Percentiles rank a stretch among this genome's conserved stretches.
Conservation (phyloP, 192 early-diverging fungal genomes). For the Glomus cerebriforme region DNA sequence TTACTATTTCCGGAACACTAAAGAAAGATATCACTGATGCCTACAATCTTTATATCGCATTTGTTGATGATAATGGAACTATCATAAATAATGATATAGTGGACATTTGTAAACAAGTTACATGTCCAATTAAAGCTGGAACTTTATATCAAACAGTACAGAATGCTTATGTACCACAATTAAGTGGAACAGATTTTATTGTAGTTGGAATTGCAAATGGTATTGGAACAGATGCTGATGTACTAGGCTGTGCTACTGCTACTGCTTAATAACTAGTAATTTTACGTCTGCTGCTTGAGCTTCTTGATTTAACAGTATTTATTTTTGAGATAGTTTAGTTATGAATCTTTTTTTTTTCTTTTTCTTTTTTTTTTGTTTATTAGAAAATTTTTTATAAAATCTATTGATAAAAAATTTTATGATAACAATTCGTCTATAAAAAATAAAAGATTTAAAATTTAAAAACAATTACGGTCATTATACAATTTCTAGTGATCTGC, state of each 20-base stretch:
- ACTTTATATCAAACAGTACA: background rate
- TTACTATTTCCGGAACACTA: conserved; percentile 24
- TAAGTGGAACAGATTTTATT: background rate
- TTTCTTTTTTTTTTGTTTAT: too few species aligned
- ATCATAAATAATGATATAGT: background rate
- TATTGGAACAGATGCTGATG: background rate
- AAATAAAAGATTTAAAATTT: too few species aligned
- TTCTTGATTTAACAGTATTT: too few species aligned
- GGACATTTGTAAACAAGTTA: conserved; percentile 5
- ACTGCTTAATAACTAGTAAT: too few species aligned
- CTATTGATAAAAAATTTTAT: too few species aligned
- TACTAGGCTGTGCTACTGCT: background rate
- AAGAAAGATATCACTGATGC: background rate
- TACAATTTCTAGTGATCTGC: too few species aligned
- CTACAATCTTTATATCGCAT: background rate
- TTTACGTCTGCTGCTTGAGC: too few species aligned
- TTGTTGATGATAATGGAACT: background rate
- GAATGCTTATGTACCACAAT: background rate
- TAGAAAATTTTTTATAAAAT: too few species aligned
- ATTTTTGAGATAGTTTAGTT: too few species aligned
- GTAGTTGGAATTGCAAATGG: conserved; percentile 6
- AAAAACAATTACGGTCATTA: too few species aligned
- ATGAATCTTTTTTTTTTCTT: too few species aligned
- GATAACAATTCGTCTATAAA: too few species aligned
- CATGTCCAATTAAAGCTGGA: conserved; percentile 23